Conservation (phyloP, 805 yeast genomes). For the Ogataea ganodermae region DNA sequence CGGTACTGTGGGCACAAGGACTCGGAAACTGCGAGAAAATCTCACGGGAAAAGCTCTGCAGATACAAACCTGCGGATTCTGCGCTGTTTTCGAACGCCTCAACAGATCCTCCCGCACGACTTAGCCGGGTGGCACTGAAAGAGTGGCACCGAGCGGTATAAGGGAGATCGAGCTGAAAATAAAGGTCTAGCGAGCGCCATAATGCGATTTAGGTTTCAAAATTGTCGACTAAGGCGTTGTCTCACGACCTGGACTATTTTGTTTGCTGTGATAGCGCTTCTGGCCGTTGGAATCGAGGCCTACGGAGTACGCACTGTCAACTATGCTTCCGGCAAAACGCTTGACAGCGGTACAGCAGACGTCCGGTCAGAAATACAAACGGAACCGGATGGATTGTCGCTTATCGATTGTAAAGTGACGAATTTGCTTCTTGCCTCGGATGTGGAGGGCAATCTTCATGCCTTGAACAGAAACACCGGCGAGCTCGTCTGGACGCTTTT, state of each 20-base stretch:
- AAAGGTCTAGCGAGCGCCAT: neutral
- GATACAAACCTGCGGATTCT: neutral
- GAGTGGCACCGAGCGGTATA: conserved; percentile 1
- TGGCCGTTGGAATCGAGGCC: neutral
- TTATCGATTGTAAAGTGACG: conserved; percentile 39
- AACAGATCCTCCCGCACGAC: neutral
- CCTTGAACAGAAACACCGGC: conserved; percentile 75
- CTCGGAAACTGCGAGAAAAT: neutral
- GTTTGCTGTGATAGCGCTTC: neutral
- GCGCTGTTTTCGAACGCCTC: neutral
- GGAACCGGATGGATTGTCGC: conserved; percentile 8
- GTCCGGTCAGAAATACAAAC: neutral
- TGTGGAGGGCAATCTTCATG: conserved; percentile 85
- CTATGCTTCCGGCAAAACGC: neutral
- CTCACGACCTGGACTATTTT: neutral
- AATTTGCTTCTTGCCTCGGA: conserved; percentile 72
- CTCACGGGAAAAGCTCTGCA: neutral
- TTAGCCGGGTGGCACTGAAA: neutral
- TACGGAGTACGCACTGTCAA: neutral
- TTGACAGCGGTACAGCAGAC: neutral
- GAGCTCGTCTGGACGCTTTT: conserved; percentile 73
- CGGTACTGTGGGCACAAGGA: too few species aligned
- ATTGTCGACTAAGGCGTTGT: neutral
- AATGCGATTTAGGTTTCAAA: neutral
- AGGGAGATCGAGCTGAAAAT: neutral